Percentiles rank a stretch among this genome's conserved stretches.
phyloP scores from a whole-genome alignment of 2,329 filamentous ascomycete species.

The Colletotrichum magnum region DNA sequence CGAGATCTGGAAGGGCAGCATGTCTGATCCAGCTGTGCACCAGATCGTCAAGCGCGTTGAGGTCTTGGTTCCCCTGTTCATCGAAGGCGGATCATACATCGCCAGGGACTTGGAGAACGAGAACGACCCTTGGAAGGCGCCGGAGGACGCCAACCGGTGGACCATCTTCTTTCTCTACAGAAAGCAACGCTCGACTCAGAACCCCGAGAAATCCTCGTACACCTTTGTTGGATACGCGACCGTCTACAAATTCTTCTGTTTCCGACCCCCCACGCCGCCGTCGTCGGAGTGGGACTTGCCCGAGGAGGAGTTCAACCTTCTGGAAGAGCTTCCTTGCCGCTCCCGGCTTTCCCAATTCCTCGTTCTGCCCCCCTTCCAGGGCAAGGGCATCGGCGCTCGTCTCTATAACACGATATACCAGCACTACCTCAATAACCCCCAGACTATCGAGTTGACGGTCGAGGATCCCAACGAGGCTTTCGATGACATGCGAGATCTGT shows the following conservation, averaged over 20 bases:
- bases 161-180: constrained; percentile 90
- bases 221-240: constrained; percentile 91
- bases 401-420: constrained; percentile 87
- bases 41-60: constrained; percentile 85
- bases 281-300: constrained; percentile 62
- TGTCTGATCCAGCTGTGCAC: constrained; percentile 78
- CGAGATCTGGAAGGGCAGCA: constrained; percentile 86
- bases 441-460: constrained; percentile 87
- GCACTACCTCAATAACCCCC: constrained; percentile 74
- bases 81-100: constrained; percentile 90
- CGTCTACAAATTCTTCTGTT: constrained; percentile 87
- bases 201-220: constrained; percentile 72
- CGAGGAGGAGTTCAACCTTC: constrained; percentile 60
- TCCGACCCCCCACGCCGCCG: constrained; percentile 63
- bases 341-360: constrained; percentile 94
- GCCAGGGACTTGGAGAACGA: constrained; percentile 60
- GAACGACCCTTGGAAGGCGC: constrained; percentile 45
- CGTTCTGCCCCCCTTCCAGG: constrained; percentile 89
- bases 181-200: constrained; percentile 63
- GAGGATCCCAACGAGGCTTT: constrained; percentile 94
- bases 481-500: constrained; percentile 82
- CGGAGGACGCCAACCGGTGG: constrained; percentile 83
- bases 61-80: constrained; percentile 87
- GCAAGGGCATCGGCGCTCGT: constrained; percentile 81
- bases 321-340: constrained; percentile 78